phyloP scores from a whole-genome alignment of 2,329 filamentous ascomycete species.

The Penicillium sumatraense region DNA sequence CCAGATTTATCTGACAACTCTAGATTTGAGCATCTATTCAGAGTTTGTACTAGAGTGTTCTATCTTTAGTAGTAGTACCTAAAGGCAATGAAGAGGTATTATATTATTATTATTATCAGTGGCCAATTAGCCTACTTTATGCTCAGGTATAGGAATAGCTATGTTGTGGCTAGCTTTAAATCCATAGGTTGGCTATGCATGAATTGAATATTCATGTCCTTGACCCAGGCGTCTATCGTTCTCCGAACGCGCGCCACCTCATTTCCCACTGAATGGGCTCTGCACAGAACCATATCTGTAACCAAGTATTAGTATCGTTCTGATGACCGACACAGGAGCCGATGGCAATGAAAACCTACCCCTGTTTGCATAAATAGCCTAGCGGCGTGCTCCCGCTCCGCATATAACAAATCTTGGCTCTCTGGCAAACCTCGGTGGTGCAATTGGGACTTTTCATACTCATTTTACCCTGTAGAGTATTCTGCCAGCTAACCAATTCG shows the following conservation, averaged over 20 bases:
- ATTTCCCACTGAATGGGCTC: constrained; percentile 35
- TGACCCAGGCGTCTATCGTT: too few species aligned
- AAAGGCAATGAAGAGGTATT: too few species aligned
- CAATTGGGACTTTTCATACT: constrained; percentile 58
- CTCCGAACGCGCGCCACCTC: background rate
- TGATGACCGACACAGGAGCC: background rate
- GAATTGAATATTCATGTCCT: too few species aligned
- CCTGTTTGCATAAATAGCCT: constrained; percentile 57
- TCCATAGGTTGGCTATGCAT: too few species aligned
- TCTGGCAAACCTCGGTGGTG: constrained; percentile 55
- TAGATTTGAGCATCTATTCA: too few species aligned
- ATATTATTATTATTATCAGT: too few species aligned
- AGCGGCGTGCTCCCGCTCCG: constrained; percentile 59
- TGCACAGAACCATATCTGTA: constrained; percentile 46
- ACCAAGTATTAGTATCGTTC: constrained; percentile 6
- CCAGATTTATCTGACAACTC: too few species aligned
- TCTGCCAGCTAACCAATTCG: constrained; percentile 55
- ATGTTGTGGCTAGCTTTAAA: too few species aligned
- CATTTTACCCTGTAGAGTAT: constrained; percentile 58
- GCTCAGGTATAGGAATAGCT: too few species aligned
- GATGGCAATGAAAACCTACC: constrained; percentile 35
- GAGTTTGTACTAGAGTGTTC: too few species aligned
- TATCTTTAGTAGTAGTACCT: too few species aligned
- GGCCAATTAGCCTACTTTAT: too few species aligned
- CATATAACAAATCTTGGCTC: constrained; percentile 65